Base-by-base conservation (phyloP, 2,329 filamentous ascomycete species). In the Bipolaris victoriae region DNA sequence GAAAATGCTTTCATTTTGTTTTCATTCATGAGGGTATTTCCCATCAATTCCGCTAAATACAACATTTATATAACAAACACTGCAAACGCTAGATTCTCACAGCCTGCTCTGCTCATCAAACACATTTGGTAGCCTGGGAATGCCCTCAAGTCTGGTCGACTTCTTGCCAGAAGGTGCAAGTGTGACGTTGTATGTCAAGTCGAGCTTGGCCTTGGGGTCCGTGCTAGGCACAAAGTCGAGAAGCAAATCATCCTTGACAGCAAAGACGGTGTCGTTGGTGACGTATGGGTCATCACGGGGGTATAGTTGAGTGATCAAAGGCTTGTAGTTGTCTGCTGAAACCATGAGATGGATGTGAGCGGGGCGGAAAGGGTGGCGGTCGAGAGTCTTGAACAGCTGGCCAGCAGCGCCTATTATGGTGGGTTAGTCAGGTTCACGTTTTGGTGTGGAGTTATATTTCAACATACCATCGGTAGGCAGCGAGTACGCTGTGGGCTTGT, bases 401-500 rank as follows among this genome's bases (percentile, higher is more conserved):
- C 80, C 83, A 20, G 83, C 82, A 33, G 84, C 83, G 10, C 80
- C 74, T 71, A 50, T 47, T n/a, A 36, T 31, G 5, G 24, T 41
- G 13, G 26, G 49, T 60, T 54, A 66, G 51, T 16, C 1, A 16
- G 36, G 47, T 9, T 49, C 35, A 7, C 26, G 5, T 3, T 9
- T 16, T 9, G 5, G 20, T n/a, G 0, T n/a, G 5, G 6, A n/a
- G 22, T 22, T n/a, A 13, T 5, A 3, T 15, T 20, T 15, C 5
- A 36, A 61, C 69, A 58, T 64, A 73, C 80, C 88, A 66, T 90
- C 86, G 49, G 83, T 87, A 43, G 88, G 88, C 60, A 91, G 81
- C 37, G 87, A 88, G 78, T 91, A 91, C 5, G 87, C 86, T 0
- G 89, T 91, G 0, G 89, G 89, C 77, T 89, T 83, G 71, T 88